Conservation (phyloP, 495 filamentous ascomycete genomes). For the Aspergillus sclerotiicarbonarius region DNA sequence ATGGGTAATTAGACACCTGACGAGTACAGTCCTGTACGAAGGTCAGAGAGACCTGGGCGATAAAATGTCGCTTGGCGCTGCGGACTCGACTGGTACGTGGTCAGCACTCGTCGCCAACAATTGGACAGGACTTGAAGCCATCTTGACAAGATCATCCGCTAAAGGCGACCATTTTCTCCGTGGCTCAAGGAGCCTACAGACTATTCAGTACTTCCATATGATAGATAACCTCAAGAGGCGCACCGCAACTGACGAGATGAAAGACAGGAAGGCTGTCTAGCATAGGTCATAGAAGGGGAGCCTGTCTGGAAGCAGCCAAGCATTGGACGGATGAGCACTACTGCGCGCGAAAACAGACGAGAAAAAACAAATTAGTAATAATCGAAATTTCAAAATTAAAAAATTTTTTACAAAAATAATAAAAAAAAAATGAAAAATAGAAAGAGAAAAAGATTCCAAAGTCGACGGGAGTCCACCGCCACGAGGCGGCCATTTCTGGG, state of each 20-base stretch:
- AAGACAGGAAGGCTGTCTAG: background rate
- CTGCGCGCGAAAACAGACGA: conserved; percentile 7
- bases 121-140: background rate
- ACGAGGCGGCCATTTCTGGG: conserved; percentile 17
- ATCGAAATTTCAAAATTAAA: background rate
- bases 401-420: background rate
- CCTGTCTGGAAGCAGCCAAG: conserved; percentile 8
- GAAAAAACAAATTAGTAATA: background rate
- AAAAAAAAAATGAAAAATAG: background rate
- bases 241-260: background rate
- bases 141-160: background rate
- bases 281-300: background rate
- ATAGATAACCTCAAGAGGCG: too few relatives aligned
- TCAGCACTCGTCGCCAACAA: background rate
- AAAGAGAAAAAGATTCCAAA: conserved; percentile 3
- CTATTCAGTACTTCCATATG: too few relatives aligned
- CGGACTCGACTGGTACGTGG: background rate
- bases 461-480: conserved; percentile 12
- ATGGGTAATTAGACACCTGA: too few relatives aligned
- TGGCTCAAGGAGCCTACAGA: background rate
- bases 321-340: conserved; percentile 10
- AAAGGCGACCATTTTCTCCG: background rate
- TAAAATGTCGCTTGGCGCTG: background rate
- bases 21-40: too few relatives aligned
- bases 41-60: background rate